phyloP scores from a whole-genome alignment of 306 rosid genomes.

The Trifolium pratense region DNA sequence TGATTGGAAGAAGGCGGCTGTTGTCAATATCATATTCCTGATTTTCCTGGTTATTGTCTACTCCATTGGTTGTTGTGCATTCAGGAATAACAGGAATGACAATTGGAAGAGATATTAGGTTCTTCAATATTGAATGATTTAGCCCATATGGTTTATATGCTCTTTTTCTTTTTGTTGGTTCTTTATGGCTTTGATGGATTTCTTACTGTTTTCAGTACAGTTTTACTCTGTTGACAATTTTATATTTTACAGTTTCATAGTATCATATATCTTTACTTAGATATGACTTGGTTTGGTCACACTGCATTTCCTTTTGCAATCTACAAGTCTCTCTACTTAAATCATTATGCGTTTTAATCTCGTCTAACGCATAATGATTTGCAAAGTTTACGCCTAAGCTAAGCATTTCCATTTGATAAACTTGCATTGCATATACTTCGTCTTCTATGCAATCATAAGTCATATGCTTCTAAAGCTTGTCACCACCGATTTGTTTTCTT shows the following conservation, averaged over 20 bases:
- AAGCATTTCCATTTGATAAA: too few relatives aligned
- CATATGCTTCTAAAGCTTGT: too few relatives aligned
- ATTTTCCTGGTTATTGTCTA: constrained; percentile 72
- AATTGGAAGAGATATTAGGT: constrained; percentile 46
- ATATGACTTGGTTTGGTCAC: neutral
- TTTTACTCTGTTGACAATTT: constrained; percentile 23
- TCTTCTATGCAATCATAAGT: too few relatives aligned
- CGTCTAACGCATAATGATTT: too few relatives aligned
- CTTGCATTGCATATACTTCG: too few relatives aligned
- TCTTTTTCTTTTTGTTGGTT: constrained; percentile 9
- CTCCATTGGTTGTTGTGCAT: constrained; percentile 82
- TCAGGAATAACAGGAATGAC: constrained; percentile 70
- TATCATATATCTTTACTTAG: neutral
- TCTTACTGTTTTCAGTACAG: constrained; percentile 27
- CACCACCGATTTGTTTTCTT: too few relatives aligned
- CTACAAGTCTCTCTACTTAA: neutral
- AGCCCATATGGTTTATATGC: constrained; percentile 30
- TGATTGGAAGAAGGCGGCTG: constrained; percentile 72
- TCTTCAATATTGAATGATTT: constrained; percentile 32
- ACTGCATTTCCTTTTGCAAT: neutral
- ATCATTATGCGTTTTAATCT: too few relatives aligned
- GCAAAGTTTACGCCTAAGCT: too few relatives aligned
- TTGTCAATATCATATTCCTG: constrained; percentile 60
- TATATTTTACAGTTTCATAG: constrained; percentile 7
- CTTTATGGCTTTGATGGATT: constrained; percentile 9